A percentile compares a stretch with the other conserved stretches of the same genome.
phyloP scores from a whole-genome alignment of 2,329 filamentous ascomycete genomes.

The Penicillium capsulatum region DNA sequence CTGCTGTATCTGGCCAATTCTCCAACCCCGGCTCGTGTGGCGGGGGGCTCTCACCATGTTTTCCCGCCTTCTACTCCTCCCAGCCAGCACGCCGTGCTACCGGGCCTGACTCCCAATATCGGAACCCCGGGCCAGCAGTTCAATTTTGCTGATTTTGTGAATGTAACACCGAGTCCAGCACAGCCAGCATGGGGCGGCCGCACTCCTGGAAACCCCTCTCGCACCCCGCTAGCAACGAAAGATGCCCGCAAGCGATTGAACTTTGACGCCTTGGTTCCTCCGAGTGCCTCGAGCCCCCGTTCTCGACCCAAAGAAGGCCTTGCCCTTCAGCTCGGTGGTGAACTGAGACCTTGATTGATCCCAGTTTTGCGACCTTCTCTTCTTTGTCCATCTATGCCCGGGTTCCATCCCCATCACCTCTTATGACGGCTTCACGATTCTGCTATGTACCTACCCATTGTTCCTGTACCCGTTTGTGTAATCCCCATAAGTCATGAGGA shows the following conservation, averaged over 20 bases:
- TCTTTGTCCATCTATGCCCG: slow-evolving; percentile 21
- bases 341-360: slow-evolving; percentile 49
- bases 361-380: slow-evolving; percentile 8
- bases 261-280: slow-evolving; percentile 69
- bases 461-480: slow-evolving; percentile 12
- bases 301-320: slow-evolving; percentile 48
- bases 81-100: slow-evolving; percentile 54
- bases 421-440: slow-evolving; percentile 24
- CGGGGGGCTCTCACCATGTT: slow-evolving; percentile 45
- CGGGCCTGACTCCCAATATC: slow-evolving; percentile 53
- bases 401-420: slow-evolving; percentile 18
- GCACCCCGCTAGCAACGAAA: slow-evolving; percentile 66
- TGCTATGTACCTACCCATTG: slow-evolving; percentile 17
- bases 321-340: slow-evolving; percentile 64
- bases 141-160: slow-evolving; percentile 95
- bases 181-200: slow-evolving; percentile 70
- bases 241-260: slow-evolving; percentile 73
- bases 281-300: slow-evolving; percentile 43
- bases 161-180: slow-evolving; percentile 92
- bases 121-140: slow-evolving; percentile 80
- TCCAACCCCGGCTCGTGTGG: slow-evolving; percentile 71
- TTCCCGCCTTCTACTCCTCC: slow-evolving; percentile 71
- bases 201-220: slow-evolving; percentile 52
- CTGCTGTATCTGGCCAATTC: slow-evolving; percentile 84
- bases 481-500: slow-evolving; percentile 1